Evolutionary conservation across 331 rosid genomes (phyloP).

Genomic region (Erythrophleum ivorense): DNA sequence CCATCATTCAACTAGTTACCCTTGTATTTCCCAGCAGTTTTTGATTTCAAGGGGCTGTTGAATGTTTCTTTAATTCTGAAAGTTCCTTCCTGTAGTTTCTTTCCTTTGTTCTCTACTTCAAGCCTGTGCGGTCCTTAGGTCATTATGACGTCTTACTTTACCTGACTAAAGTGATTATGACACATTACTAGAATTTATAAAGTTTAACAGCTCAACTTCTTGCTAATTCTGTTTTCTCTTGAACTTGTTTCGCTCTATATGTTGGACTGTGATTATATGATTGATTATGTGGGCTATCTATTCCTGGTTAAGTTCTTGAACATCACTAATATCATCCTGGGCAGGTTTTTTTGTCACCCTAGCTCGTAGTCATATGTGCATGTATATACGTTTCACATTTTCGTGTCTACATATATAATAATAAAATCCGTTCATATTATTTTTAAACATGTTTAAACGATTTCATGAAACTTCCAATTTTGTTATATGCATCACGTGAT

Average conservation of each 20-base stretch:
- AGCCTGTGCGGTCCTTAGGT: not conserved
- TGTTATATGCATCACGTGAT: not conserved
- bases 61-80: slow-evolving; percentile 12
- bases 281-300: not conserved
- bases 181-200: not conserved
- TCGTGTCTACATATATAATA: too few species aligned
- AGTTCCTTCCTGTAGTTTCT: slow-evolving; percentile 10
- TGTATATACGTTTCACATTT: too few species aligned
- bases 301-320: not conserved
- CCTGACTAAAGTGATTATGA: slow-evolving; percentile 9
- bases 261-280: slow-evolving; percentile 2
- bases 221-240: slow-evolving; percentile 9
- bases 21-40: not conserved
- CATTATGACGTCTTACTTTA: not conserved
- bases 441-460: not conserved
- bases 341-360: not conserved
- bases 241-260: not conserved
- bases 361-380: too few species aligned
- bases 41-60: not conserved
- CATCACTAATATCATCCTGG: not conserved
- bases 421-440: too few species aligned
- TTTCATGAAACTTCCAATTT: not conserved
- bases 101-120: slow-evolving; percentile 5
- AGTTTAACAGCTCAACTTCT: slow-evolving; percentile 22
- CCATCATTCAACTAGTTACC: slow-evolving; percentile 14